Evolutionary conservation across 345 rosid species (phyloP), one percentile per base, ranked within the genome.

Genomic region (Draba incana): DNA sequence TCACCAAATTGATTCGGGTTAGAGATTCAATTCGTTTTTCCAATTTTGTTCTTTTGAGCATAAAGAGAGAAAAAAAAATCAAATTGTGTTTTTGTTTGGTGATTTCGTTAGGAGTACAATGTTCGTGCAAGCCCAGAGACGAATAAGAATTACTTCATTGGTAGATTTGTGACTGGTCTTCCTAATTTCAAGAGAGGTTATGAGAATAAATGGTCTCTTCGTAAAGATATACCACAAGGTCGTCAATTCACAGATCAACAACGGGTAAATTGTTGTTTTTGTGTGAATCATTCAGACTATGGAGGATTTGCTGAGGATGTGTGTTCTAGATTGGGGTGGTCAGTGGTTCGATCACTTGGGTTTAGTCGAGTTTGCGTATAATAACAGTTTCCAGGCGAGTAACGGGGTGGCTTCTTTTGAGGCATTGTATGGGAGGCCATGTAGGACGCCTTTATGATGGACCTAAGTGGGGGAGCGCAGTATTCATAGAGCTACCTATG

Each of bases 221-320:
- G 81, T 48, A 94, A 94, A 78, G 98, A 94, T 38, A 96, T 96
- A 41, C 81, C 90, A 4, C 96, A 85, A 70, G 99, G 99, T 47
- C 95, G 98, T 60, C 96, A 87, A 65, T 77, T 89, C 43, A 84
- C 90, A 10, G 96, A 89, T 67, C 53, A 83, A 0, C 79, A 91
- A 84, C 64, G 92, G 88, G 99, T 94, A 87, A 30, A 20, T 20
- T 20, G 20, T 8, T n/a, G 20, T 20, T 20, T 61, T 25, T 42
- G 5, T 53, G 20, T 20, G 20, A 20, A 20, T 20, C 20, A 20
- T 20, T 20, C 20, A 20, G 20, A 20, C 20, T 20, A 20, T 20
- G 20, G 20, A 20, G 20, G 20, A 20, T 20, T 20, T 20, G 20
- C 20, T 20, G 20, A 20, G 20, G 20, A 20, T 20, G 20, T 20